Conservation (phyloP, 2,329 filamentous ascomycete species). For the Cercospora sp. region DNA sequence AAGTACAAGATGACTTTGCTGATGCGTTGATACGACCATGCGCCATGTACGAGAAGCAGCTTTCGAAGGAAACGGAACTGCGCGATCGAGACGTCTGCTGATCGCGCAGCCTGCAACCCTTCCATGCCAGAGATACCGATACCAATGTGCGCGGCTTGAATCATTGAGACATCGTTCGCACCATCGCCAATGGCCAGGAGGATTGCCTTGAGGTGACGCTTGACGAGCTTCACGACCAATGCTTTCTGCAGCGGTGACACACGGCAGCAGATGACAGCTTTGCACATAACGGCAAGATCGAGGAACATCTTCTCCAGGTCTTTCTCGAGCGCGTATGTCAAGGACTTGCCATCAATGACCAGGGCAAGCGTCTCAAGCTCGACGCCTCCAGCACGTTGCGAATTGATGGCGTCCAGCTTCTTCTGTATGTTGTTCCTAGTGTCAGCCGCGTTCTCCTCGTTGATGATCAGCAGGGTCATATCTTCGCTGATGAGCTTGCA, state of each 20-base stretch:
- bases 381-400: conserved; percentile 72
- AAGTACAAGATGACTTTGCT: conserved; percentile 97
- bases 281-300: conserved; percentile 91
- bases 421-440: conserved; percentile 89
- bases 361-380: conserved; percentile 86
- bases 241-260: conserved; percentile 97
- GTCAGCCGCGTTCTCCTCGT: conserved; percentile 76
- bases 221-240: conserved; percentile 95
- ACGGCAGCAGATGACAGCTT: conserved; percentile 96
- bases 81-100: conserved; percentile 90
- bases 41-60: conserved; percentile 87
- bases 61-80: conserved; percentile 96
- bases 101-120: conserved; percentile 92
- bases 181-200: conserved; percentile 95
- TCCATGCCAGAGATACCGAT: conserved; percentile 97
- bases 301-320: conserved; percentile 92
- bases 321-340: conserved; percentile 89
- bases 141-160: conserved; percentile 95
- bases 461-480: conserved; percentile 96
- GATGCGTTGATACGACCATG: conserved; percentile 96
- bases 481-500: conserved; percentile 98
- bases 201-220: conserved; percentile 87
- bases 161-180: conserved; percentile 99
- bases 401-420: conserved; percentile 87
- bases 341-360: conserved; percentile 92